Evolutionary conservation across 2,329 filamentous ascomycete genomes (phyloP).

Genomic region (Ophiostoma perfectum): DNA sequence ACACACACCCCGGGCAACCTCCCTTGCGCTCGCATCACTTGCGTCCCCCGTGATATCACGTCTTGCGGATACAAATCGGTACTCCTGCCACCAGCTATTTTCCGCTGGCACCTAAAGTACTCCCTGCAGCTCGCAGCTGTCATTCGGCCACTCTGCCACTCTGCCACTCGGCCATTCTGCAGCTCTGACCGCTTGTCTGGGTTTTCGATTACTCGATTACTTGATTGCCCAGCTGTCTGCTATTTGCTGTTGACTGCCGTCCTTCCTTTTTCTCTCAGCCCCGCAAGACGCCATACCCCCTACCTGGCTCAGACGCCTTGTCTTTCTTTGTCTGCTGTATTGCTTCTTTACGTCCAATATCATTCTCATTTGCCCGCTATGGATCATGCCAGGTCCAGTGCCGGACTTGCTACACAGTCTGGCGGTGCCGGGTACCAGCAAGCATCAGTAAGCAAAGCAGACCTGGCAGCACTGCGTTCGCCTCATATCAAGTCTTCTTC

Average conservation of each 20-base stretch:
- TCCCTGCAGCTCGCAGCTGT: neutral
- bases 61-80: slow-evolving; percentile 11
- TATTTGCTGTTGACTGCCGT: slow-evolving; percentile 2
- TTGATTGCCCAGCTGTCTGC: neutral
- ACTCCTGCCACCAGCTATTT: slow-evolving; percentile 6
- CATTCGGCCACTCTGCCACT: neutral
- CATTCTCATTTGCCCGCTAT: slow-evolving; percentile 18
- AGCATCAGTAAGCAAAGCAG: slow-evolving; percentile 18
- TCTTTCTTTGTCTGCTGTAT: slow-evolving; percentile 5
- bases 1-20: slow-evolving; percentile 1
- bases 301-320: neutral
- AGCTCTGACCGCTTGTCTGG: slow-evolving; percentile 9
- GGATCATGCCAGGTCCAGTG: slow-evolving; percentile 24
- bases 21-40: slow-evolving; percentile 11
- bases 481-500: slow-evolving; percentile 8
- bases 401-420: slow-evolving; percentile 5
- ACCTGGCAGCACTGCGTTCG: slow-evolving; percentile 7
- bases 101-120: slow-evolving; percentile 14
- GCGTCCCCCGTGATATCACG: slow-evolving; percentile 10
- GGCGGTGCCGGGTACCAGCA: slow-evolving; percentile 12
- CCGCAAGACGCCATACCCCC: neutral
- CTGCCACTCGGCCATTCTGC: neutral
- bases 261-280: neutral
- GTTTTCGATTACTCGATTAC: neutral
- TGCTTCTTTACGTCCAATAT: neutral